phyloP scores from a whole-genome alignment of 768 basidiomycete species.

The Termitomyces sp. region DNA sequence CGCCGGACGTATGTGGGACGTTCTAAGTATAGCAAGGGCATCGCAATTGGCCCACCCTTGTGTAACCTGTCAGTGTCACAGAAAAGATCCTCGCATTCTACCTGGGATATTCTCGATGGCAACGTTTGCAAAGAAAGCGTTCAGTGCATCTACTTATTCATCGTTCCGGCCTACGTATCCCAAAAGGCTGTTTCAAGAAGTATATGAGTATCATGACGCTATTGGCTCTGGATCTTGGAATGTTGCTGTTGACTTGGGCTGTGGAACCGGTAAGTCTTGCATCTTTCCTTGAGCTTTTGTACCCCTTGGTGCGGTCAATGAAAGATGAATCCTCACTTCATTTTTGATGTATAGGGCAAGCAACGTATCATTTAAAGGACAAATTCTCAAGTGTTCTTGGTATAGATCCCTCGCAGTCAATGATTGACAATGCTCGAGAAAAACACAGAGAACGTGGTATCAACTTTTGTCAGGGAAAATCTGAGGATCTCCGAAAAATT shows the following conservation, averaged over 20 bases:
- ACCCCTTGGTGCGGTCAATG: neutral
- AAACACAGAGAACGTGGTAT: conserved; percentile 14
- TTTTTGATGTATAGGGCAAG: conserved; percentile 50
- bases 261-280: conserved; percentile 63
- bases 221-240: conserved; percentile 33
- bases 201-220: conserved; percentile 52
- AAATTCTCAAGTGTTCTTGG: conserved; percentile 59
- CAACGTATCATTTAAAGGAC: conserved; percentile 46
- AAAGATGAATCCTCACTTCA: neutral
- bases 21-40: no score
- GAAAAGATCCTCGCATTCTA: no score
- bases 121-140: conserved; percentile 66
- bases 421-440: conserved; percentile 53
- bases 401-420: conserved; percentile 68
- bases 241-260: conserved; percentile 70
- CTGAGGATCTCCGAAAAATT: conserved; percentile 50
- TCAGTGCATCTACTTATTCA: conserved; percentile 64
- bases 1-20: no score
- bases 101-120: conserved; percentile 42
- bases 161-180: conserved; percentile 73
- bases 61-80: neutral
- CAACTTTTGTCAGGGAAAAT: conserved; percentile 29
- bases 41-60: no score
- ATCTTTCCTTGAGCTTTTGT: neutral
- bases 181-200: conserved; percentile 49